Conservation (phyloP, 352 stramenopile species). For the Phytophthora pini region DNA sequence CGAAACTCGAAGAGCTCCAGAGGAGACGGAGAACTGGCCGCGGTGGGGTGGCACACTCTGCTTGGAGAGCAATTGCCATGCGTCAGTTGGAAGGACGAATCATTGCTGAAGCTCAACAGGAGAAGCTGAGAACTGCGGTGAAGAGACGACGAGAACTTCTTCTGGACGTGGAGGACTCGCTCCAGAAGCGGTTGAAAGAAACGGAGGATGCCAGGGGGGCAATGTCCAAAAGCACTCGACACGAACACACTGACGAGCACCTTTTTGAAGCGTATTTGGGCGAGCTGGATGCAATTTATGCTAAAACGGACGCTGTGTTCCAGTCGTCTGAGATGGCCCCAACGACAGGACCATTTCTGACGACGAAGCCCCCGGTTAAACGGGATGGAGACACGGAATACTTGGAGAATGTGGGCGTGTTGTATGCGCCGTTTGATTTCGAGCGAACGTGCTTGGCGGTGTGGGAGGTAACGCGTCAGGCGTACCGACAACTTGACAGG, state of each 20-base stretch:
- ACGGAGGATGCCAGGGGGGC: background rate
- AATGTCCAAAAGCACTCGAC: background rate
- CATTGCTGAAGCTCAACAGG: slow-evolving; percentile 19
- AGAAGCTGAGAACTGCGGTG: slow-evolving; percentile 19
- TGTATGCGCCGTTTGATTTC: slow-evolving; percentile 19
- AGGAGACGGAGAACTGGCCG: background rate
- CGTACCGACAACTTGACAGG: slow-evolving; percentile 31
- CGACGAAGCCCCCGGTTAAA: slow-evolving; percentile 16
- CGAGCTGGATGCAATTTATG: slow-evolving; percentile 35
- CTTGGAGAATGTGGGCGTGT: slow-evolving; percentile 27
- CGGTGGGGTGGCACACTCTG: background rate
- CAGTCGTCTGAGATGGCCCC: slow-evolving; percentile 7
- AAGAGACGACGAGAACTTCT: slow-evolving; percentile 15
- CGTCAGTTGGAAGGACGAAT: slow-evolving; percentile 18
- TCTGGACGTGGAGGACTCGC: slow-evolving; percentile 17
- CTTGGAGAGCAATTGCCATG: slow-evolving; percentile 27
- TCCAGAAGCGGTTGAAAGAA: slow-evolving; percentile 19
- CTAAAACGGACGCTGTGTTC: slow-evolving; percentile 32
- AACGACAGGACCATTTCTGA: slow-evolving; percentile 19
- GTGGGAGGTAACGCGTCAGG: slow-evolving; percentile 23
- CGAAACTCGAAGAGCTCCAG: slow-evolving; percentile 15
- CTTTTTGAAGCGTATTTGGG: slow-evolving; percentile 38
- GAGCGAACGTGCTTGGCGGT: slow-evolving; percentile 13
- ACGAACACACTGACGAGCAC: slow-evolving; percentile 10
- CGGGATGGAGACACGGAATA: slow-evolving; percentile 30